Conservation (phyloP, 768 basidiomycete genomes). For the Lentinus brumalis region DNA sequence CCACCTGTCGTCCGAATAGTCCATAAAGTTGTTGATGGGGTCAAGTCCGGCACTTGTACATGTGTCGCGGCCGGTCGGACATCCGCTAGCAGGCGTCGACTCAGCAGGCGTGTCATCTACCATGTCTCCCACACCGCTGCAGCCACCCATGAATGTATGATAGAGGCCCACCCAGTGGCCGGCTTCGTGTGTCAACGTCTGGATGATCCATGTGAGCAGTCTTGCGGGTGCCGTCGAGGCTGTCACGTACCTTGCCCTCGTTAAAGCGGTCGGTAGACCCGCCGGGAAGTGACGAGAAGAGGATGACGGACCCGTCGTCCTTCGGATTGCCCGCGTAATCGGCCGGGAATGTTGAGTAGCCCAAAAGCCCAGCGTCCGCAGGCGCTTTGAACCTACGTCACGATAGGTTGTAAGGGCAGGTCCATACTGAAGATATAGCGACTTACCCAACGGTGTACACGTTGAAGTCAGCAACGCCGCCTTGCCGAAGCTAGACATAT, state of each 20-base stretch:
- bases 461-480: slow-evolving; percentile 44
- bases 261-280: slow-evolving; percentile 46
- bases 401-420: neutral
- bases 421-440: neutral
- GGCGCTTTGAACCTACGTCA: slow-evolving; percentile 21
- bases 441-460: slow-evolving; percentile 54
- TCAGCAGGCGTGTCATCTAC: slow-evolving; percentile 54
- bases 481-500: slow-evolving; percentile 37
- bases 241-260: slow-evolving; percentile 25
- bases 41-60: slow-evolving; percentile 34
- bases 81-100: slow-evolving; percentile 39
- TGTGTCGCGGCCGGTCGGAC: slow-evolving; percentile 34
- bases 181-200: slow-evolving; percentile 57
- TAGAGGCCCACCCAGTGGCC: slow-evolving; percentile 65
- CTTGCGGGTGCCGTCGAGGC: neutral
- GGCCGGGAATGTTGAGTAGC: slow-evolving; percentile 56
- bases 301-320: slow-evolving; percentile 50
- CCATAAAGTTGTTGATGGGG: slow-evolving; percentile 56
- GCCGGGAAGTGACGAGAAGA: slow-evolving; percentile 37
- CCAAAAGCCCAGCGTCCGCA: slow-evolving; percentile 46
- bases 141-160: slow-evolving; percentile 60
- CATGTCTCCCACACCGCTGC: slow-evolving; percentile 39
- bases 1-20: slow-evolving; percentile 46
- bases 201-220: neutral
- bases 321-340: slow-evolving; percentile 38